Evolutionary conservation across 2,329 filamentous ascomycete species (phyloP), one percentile per base, ranked within the genome.

Genomic region (Microdochium nivale): DNA sequence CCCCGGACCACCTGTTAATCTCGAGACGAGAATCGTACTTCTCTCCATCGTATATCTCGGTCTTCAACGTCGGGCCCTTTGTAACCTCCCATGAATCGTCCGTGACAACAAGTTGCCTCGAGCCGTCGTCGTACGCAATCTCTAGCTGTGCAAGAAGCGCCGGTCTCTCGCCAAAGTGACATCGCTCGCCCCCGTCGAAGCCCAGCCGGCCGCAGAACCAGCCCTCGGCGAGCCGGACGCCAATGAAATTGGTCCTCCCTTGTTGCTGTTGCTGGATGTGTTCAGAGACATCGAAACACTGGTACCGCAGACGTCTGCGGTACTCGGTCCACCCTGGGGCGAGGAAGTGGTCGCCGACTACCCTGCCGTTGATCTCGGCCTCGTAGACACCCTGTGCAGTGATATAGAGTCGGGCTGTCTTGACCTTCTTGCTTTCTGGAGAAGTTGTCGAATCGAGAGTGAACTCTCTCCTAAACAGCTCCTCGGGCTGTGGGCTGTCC

Each of bases 171-270:
- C 67, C 67, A 52, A 60, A 69, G 21, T 60, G 47, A 51, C 66
- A 66, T 3, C 66, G 57, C 7, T 49, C 48, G 1, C 62, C 63
- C 0, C 50, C 54, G 11, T 57, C 52, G 27, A 56, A 69, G 13
- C 65, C 63, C 3, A 76, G 61, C 7, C 71, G 63, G 3, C 72
- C 71, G 11, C 67, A 59, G 49, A 70, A 80, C 78, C 77, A 81
- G 0, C 77, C 77, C 56, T 78, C 76, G 2, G 67, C 73, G 4
- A 79, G 72, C 19, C 73, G 70, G 1, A 75, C 68, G 0, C 65
- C 70, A 43, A n/a, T n/a, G n/a, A 80, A 62, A 0, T 63, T 62
- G 56, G 79, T 79, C 7, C 53, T 47, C 11, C 33, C 33, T 2
- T 65, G 66, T 2, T 65, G 66, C 0, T 56, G 44, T 5, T 37